Evolutionary conservation across 1,139 yeast genomes (phyloP), one percentile per base, ranked within the genome.

Genomic region (Kodamaea suecica): DNA sequence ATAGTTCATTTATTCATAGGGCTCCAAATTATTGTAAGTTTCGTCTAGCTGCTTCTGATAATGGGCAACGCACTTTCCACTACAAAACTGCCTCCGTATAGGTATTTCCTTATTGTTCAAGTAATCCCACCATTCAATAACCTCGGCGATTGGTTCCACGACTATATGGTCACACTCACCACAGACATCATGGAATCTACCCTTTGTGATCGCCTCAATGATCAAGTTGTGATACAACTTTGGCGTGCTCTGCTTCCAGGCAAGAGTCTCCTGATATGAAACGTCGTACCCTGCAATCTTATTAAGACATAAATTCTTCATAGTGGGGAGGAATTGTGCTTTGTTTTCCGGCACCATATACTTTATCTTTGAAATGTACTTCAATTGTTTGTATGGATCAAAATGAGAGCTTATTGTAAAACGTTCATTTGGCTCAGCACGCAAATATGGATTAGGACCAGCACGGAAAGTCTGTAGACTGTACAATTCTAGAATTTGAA

Each of bases 51-150:
- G 6, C 21, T 31, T 25, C 20, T 36, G 30, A 10, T 44, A 69
- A 30, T 41, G 52, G 21, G 42, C 38, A 3, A 66, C 66, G 48
- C 79, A 73, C 9, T 54, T 44, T 2, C 68, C 70, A 34, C 68
- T 60, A 42, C 78, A 73, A 38, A 74, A 73, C 38, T 65, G 61
- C 20, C 73, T 50, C 41, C 67, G 62, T 11, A 73, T 55, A 0
- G 79, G 78, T 2, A 72, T 54, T 17, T 57, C 47, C 23, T 48
- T 53, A 31, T 68, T 62, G 16, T 60, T 64, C 35, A 63, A 59
- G 30, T 71, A 59, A 40, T 76, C 76, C 81, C 84, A 78, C 81
- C 82, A 78, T 46, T 79, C 84, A 33, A 72, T 47, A 1, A 70
- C 67, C 44, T 74, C 73, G 0, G 81, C 84, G 7, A 69, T 65